Conservation (phyloP, 2,329 filamentous ascomycete genomes). For the Incumbomyces delicatus region DNA sequence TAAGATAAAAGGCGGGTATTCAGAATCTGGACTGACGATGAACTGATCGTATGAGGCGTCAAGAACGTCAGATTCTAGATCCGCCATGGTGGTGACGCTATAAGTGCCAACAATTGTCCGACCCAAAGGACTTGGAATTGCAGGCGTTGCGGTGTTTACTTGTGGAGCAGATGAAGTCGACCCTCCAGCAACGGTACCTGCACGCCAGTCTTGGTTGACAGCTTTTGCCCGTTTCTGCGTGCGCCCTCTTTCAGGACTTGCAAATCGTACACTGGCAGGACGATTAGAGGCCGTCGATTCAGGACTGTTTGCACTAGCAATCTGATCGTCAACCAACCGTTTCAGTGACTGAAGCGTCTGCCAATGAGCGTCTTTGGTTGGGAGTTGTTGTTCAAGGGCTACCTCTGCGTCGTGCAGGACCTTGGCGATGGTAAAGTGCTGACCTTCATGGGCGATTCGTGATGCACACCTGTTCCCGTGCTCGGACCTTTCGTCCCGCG, state of each 20-base stretch:
- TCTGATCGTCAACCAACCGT: background rate
- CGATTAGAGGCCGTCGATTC: background rate
- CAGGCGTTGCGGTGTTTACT: background rate
- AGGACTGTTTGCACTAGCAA: background rate
- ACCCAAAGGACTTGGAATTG: background rate
- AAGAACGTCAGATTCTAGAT: background rate
- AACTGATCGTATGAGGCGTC: background rate
- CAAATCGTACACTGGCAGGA: background rate
- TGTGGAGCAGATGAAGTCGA: background rate
- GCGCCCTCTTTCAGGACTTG: background rate
- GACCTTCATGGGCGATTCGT: background rate
- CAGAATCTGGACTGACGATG: background rate
- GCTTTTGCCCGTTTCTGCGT: background rate
- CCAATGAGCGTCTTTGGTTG: constrained; percentile 1
- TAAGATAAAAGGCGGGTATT: background rate
- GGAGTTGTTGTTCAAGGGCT: background rate
- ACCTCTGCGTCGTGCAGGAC: background rate
- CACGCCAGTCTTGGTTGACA: background rate
- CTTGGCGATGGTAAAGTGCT: background rate
- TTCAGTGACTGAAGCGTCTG: background rate
- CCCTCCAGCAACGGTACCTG: background rate
- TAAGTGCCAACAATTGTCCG: background rate
- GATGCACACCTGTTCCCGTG: constrained; percentile 1
- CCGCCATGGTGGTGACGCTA: background rate
- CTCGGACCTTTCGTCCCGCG: constrained; percentile 2